These are phyloP conservation scores for Wickerhamomyces silvicola DNA, from an alignment of 805 yeast genomes.

Conservation along the genomic window DNA sequence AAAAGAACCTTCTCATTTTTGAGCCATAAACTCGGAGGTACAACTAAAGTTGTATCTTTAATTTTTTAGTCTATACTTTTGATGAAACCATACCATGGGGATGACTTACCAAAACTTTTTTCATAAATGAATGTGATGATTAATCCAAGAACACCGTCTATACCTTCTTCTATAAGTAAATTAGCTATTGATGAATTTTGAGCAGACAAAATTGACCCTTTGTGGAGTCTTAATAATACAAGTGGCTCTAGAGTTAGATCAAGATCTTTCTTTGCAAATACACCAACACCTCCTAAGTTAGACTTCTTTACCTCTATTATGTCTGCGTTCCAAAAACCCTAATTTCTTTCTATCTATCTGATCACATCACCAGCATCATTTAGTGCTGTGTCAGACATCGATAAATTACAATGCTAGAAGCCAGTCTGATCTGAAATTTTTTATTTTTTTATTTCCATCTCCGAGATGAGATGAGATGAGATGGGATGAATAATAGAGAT, in stretches of 20 bases:
- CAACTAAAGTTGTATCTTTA: conserved; percentile 24
- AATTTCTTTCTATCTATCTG: conserved; percentile 48
- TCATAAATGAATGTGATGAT: conserved; percentile 72
- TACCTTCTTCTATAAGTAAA: conserved; percentile 49
- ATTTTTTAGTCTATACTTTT: conserved; percentile 36
- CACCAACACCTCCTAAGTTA: conserved; percentile 63
- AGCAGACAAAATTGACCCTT: conserved; percentile 48
- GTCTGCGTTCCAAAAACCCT: conserved; percentile 48
- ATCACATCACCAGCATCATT: conserved; percentile 18
- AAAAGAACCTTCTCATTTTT: conserved; percentile 40
- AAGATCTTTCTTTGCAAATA: conserved; percentile 46
- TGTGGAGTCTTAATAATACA: conserved; percentile 52
- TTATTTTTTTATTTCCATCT: not conserved
- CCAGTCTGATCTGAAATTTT: not conserved
- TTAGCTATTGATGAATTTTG: conserved; percentile 61
- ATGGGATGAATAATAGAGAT: too few species aligned
- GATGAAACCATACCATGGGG: conserved; percentile 80
- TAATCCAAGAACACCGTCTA: conserved; percentile 62
- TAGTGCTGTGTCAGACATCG: conserved; percentile 28
- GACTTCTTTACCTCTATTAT: conserved; percentile 41
- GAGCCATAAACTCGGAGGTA: conserved; percentile 67
- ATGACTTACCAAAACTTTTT: conserved; percentile 41
- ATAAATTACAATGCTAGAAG: not conserved
- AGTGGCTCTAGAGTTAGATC: conserved; percentile 23
- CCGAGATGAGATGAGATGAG: not conserved